These are phyloP conservation scores for Helotiales sp. DNA, from an alignment of 2,329 filamentous ascomycete genomes.

Conservation along the genomic window DNA sequence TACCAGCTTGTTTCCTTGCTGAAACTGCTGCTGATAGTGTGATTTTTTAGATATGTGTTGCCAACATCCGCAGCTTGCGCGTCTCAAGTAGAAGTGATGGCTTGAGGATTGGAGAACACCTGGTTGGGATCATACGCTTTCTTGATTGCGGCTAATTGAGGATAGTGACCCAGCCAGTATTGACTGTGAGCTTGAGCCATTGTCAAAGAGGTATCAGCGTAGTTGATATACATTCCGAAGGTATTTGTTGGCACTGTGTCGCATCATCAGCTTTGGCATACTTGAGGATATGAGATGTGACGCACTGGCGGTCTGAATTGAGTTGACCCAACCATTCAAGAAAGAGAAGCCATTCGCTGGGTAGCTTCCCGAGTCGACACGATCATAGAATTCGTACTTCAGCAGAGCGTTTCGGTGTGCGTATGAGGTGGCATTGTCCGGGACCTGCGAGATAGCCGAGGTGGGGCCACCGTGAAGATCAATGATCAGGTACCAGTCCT, in stretches of 20 bases:
- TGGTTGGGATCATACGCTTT: slow-evolving; percentile 14
- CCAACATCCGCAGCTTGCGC: no score
- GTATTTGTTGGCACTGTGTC: slow-evolving; percentile 10
- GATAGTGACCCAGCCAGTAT: slow-evolving; percentile 19
- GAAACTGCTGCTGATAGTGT: no score
- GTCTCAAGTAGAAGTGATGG: neutral
- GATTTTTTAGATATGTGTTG: no score
- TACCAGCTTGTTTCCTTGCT: no score
- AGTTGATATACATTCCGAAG: slow-evolving; percentile 23
- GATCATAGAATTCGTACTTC: slow-evolving; percentile 26
- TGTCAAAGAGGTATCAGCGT: slow-evolving; percentile 19
- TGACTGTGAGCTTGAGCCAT: slow-evolving; percentile 10
- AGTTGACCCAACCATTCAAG: slow-evolving; percentile 11
- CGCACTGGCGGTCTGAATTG: slow-evolving; percentile 1
- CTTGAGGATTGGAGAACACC: slow-evolving; percentile 21
- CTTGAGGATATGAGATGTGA: neutral
- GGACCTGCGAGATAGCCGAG: slow-evolving; percentile 16
- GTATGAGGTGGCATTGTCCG: slow-evolving; percentile 15
- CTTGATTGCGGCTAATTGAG: slow-evolving; percentile 15
- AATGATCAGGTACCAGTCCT: slow-evolving; percentile 24
- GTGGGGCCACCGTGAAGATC: slow-evolving; percentile 22
- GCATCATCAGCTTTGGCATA: neutral
- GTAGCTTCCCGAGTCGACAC: slow-evolving; percentile 15
- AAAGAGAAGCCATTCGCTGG: slow-evolving; percentile 9
- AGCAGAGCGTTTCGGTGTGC: slow-evolving; percentile 20